Base-by-base conservation (phyloP, 2,329 filamentous ascomycete genomes). In the Colletotrichum melonis region DNA sequence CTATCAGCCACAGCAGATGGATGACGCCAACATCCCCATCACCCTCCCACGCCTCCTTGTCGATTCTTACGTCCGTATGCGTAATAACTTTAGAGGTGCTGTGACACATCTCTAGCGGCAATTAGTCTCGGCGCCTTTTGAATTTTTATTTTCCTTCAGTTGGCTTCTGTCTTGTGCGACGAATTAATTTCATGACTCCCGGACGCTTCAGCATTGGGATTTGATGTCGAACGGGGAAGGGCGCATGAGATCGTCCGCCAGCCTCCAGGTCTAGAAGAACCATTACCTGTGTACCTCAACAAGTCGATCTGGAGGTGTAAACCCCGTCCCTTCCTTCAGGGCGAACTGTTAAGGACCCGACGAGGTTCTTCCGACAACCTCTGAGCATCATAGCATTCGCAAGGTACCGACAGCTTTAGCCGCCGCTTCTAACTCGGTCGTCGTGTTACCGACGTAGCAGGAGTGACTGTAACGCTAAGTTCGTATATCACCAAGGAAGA, bases 61-160 rank as follows among this genome's bases (percentile, higher is more conserved):
- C 60, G 59, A 49, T 52, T 52, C 57, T 57, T 58, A 52, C 35
- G 49, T 58, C 38, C 57, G 58, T 52, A 49, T 9, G 42, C 16
- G 38, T 42, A 12, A 46, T 30, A 55, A 32, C 22, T n/a, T 14
- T 22, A n/a, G 56, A 62, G 24, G 11, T 58, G 42, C 52, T 30
- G 58, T 68, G 52, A 69, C 28, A 54, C 35, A 35, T 69, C 22
- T 42, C 49, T 26, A 59, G 30, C 46, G 63, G 63, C 62, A 38
- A 55, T 54, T 42, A 46, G 42, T 16, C 30, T 8, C 42, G 19
- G 42, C 42, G 42, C 42, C 38, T 42, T 42, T 19, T 42, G 38
- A 2, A n/a, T n/a, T 54, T 30, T n/a, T 30, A 24, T 22, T 30
- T 30, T 28, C 28, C 49, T 52, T 30, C 42, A 4, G 9, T 32